Evolutionary conservation across 2,329 filamentous ascomycete species (phyloP).

Genomic region (Knoxdaviesia proteae): DNA sequence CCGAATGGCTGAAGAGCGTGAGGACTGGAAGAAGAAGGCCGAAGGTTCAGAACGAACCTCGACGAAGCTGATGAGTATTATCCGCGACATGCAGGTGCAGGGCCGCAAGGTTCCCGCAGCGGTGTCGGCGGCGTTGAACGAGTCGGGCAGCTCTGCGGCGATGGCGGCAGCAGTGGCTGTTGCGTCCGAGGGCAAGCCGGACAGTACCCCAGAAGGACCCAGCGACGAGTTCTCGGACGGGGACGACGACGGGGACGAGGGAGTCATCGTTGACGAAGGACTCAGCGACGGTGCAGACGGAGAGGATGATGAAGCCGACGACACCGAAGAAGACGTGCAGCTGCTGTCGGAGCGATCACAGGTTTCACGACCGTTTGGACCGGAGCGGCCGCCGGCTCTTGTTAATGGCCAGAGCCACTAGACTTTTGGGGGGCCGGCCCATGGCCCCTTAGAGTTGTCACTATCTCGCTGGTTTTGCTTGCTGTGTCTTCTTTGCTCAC

Average conservation of each 20-base stretch:
- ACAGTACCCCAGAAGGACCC: conserved; percentile 12
- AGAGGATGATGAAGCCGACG: conserved; percentile 26
- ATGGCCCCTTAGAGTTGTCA: too few relatives aligned
- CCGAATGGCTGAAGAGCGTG: conserved; percentile 89
- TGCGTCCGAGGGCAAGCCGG: neutral
- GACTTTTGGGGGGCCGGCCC: too few relatives aligned
- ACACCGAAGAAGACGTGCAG: conserved; percentile 29
- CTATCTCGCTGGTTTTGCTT: too few relatives aligned
- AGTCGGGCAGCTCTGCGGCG: conserved; percentile 14
- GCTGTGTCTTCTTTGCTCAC: too few relatives aligned
- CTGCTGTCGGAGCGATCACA: conserved; percentile 12
- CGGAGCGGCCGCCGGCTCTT: conserved; percentile 21
- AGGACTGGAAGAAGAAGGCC: conserved; percentile 68
- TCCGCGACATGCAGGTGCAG: conserved; percentile 90
- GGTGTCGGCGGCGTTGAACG: conserved; percentile 38
- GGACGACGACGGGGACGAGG: conserved; percentile 40
- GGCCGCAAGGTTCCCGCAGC: conserved; percentile 57
- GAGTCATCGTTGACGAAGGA: conserved; percentile 39
- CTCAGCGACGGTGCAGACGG: conserved; percentile 30
- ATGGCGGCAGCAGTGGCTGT: conserved; percentile 7
- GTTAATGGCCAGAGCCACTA: too few relatives aligned
- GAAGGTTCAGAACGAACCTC: conserved; percentile 16
- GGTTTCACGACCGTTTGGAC: conserved; percentile 21
- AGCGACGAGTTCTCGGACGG: conserved; percentile 42
- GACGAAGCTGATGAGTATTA: conserved; percentile 70